Conservation (phyloP, 2,329 filamentous ascomycete genomes). For the Aureobasidium sp. region DNA sequence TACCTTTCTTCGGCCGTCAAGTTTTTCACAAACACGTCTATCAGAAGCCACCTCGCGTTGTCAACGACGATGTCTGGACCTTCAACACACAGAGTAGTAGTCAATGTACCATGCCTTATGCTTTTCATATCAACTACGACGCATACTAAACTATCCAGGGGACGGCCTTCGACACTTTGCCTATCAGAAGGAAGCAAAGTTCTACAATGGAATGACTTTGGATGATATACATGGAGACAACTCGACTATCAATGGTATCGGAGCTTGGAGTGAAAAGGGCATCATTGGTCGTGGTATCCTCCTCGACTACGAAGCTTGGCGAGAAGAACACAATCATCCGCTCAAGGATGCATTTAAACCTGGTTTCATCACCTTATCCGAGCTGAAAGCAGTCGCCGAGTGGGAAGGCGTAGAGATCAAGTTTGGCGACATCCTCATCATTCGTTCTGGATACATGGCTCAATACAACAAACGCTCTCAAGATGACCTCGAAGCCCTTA, state of each 20-base stretch:
- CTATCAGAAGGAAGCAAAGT: conserved; percentile 37
- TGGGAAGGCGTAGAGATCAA: conserved; percentile 45
- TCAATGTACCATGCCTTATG: conserved; percentile 35
- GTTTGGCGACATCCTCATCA: conserved; percentile 47
- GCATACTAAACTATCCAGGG: conserved; percentile 25
- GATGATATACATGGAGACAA: conserved; percentile 33
- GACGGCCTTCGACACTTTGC: conserved; percentile 47
- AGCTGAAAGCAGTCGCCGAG: conserved; percentile 37
- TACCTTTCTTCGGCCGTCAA: conserved; percentile 49
- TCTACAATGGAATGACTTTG: conserved; percentile 32
- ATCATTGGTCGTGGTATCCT: conserved; percentile 50
- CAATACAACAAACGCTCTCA: conserved; percentile 32
- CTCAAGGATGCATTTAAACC: conserved; percentile 30
- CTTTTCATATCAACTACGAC: not conserved
- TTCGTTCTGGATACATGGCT: conserved; percentile 41
- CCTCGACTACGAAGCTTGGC: conserved; percentile 46
- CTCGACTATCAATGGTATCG: conserved; percentile 37
- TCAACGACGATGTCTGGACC: conserved; percentile 54
- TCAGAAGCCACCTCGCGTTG: conserved; percentile 42
- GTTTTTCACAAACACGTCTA: conserved; percentile 48
- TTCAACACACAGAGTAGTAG: conserved; percentile 52
- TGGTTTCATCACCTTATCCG: conserved; percentile 28
- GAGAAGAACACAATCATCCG: conserved; percentile 32
- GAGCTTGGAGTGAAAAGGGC: conserved; percentile 43
- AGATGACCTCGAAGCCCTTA: conserved; percentile 31